Percentiles rank a stretch among this genome's conserved stretches.
Conservation (phyloP, 2,329 filamentous ascomycete species). For the Colletotrichum cereale region DNA sequence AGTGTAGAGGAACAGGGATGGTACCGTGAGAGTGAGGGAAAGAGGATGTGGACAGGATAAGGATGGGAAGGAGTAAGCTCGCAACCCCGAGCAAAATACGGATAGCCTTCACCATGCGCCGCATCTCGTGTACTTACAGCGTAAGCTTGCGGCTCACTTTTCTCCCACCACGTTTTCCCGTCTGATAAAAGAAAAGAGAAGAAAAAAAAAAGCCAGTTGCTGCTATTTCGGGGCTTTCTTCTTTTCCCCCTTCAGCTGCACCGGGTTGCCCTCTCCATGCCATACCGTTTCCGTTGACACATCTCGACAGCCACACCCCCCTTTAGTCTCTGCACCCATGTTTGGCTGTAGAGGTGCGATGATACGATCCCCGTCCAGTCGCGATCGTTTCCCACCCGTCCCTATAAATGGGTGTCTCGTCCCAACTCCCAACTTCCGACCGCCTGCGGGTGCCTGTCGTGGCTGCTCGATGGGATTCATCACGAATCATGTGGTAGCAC, state of each 20-base stretch:
- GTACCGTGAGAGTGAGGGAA: background rate
- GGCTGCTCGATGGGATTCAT: slow-evolving; percentile 1
- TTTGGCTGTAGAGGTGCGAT: background rate
- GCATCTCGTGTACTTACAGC: background rate
- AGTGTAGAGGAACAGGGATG: slow-evolving; percentile 12
- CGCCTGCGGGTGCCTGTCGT: background rate
- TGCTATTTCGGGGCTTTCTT: slow-evolving; percentile 20
- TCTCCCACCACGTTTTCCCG: slow-evolving; percentile 20
- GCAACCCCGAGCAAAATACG: background rate
- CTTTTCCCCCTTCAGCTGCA: slow-evolving; percentile 1
- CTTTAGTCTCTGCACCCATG: no score
- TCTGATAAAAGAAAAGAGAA: background rate
- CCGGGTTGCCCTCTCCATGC: background rate
- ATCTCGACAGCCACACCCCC: slow-evolving; percentile 7
- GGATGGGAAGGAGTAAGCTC: background rate
- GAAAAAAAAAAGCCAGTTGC: slow-evolving; percentile 9
- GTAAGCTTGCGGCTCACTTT: slow-evolving; percentile 2
- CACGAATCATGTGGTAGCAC: slow-evolving; percentile 32
- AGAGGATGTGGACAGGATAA: background rate
- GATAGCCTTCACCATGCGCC: background rate
- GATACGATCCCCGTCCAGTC: no score
- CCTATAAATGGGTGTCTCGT: slow-evolving; percentile 7
- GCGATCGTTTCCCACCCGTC: background rate
- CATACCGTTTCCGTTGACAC: background rate
- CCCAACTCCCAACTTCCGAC: slow-evolving; percentile 9